These are phyloP conservation scores for Ophiocordyceps camponoti-saundersi DNA, from an alignment of 2,329 filamentous ascomycete species.

Conservation along the genomic window DNA sequence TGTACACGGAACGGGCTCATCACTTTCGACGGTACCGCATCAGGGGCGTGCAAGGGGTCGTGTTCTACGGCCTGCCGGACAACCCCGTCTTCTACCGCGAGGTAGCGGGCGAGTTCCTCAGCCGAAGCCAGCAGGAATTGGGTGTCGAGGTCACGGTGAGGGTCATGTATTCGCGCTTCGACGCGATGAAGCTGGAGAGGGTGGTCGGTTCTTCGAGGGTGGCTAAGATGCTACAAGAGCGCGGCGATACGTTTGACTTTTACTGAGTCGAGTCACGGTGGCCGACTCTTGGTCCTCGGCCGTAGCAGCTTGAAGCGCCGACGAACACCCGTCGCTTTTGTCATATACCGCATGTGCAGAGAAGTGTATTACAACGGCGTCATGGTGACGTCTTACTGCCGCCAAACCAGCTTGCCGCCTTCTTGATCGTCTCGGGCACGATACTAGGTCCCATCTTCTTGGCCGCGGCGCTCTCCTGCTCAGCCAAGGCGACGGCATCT, in stretches of 20 bases:
- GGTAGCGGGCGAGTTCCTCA: constrained; percentile 52
- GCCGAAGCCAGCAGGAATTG: constrained; percentile 37
- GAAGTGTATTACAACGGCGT: neutral
- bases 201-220: constrained; percentile 70
- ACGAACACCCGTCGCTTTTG: neutral
- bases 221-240: constrained; percentile 67
- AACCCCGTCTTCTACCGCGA: constrained; percentile 72
- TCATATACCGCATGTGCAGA: neutral
- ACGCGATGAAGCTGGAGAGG: constrained; percentile 75
- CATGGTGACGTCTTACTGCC: neutral
- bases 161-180: constrained; percentile 72
- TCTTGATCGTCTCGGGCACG: constrained; percentile 9
- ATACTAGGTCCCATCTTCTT: constrained; percentile 14
- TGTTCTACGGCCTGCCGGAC: constrained; percentile 83
- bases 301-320: neutral
- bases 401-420: constrained; percentile 1
- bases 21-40: constrained; percentile 85
- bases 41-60: constrained; percentile 63
- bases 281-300: neutral
- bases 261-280: neutral
- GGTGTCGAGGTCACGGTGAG: constrained; percentile 36
- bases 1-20: constrained; percentile 93
- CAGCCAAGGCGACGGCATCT: constrained; percentile 8
- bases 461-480: constrained; percentile 14
- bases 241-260: constrained; percentile 89